Evolutionary conservation across 2,329 filamentous ascomycete genomes (phyloP), one percentile per base, ranked within the genome.

Genomic region (Penicillium oxalicum): DNA sequence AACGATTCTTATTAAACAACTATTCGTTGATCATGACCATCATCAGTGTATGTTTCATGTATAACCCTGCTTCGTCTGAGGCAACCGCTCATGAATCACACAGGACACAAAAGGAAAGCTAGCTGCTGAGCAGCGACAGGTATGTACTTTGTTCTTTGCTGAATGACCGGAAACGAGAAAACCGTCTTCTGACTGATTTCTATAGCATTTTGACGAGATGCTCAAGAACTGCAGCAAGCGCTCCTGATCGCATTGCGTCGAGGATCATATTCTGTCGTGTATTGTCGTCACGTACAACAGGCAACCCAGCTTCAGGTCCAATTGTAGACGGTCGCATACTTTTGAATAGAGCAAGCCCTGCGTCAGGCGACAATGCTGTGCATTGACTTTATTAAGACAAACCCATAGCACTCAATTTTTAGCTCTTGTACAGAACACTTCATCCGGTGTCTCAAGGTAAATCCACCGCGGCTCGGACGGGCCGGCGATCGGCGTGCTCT

Each of bases 21-120:
- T 97, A 95, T 69, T 94, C 88, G 46, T 76, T 98, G 55, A 81
- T 98, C n/a, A 76, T 89, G 61, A 96, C 93, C 9, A 96, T 98
- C 53, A 87, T 98, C 55, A 82, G 86, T 62, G 86, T 76, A 66
- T 40, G 72, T 64, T 27, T 40, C 4, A 12, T n/a, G 24, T 13
- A 26, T 12, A 9, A 18, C 18, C 29, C 3, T 5, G 7, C 6
- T 12, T 34, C 18, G 25, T 8, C 9, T 7, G 4, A 12, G 37
- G 33, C 8, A 25, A 3, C 29, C 48, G 45, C 52, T 61, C 45
- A 60, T 50, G 12, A 12, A 18, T 32, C 29, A 13, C 4, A n/a
- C 40, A 72, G 68, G 72, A 75, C 63, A 72, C 71, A 51, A 65
- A 71, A 55, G 72, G 73, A 38, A 75, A 72, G 55, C 54, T 75